Base-by-base conservation (phyloP, 257 asterid genomes). In the Mentha longifolia region DNA sequence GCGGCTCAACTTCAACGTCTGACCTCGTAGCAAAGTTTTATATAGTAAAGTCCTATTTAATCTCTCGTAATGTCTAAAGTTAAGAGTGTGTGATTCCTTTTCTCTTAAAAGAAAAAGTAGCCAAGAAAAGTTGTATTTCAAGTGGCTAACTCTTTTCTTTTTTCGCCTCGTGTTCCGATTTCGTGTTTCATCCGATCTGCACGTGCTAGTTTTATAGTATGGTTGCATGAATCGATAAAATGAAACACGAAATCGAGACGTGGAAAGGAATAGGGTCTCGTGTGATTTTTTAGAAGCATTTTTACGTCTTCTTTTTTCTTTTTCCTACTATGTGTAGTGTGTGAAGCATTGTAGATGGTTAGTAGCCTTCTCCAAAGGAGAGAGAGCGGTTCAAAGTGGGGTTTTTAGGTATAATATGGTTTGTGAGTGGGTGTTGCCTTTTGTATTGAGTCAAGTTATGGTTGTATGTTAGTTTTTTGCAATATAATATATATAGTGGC, bases 331-430 rank as follows among this genome's bases (percentile, higher is more conserved):
- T 50, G 31, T 66, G 66, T 77, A 66, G 81, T 75, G 75, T 76
- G 82, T 76, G 82, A 64, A 61, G 75, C 35, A n/a, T 56, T 65
- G 75, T 61, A 65, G 46, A 7, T 41, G 46, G 46, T 41, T 9
- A 47, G 85, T 75, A 81, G 96, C 98, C 98, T 81, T 89, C 91
- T 87, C 91, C 97, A 65, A 91, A 94, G 97, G 96, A 89, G 97
- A 85, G 97, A 87, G 98, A 86, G 98, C 97, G 78, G 79, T 70
- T 59, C 28, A 42, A 64, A 76, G 42, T 67, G 79, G 75, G 31
- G 25, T 28, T 70, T 69, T 61, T 73, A 77, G 77, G 71, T 71
- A 71, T 71, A 45, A 46, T 22, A 10, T 76, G 54, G 57, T 45
- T 62, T 42, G 70, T 65, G 70, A 28, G 74, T 71, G 77, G 77